Evolutionary conservation across 2,329 filamentous ascomycete genomes (phyloP), one percentile per base, ranked within the genome.

Genomic region (Colletotrichum agaves): DNA sequence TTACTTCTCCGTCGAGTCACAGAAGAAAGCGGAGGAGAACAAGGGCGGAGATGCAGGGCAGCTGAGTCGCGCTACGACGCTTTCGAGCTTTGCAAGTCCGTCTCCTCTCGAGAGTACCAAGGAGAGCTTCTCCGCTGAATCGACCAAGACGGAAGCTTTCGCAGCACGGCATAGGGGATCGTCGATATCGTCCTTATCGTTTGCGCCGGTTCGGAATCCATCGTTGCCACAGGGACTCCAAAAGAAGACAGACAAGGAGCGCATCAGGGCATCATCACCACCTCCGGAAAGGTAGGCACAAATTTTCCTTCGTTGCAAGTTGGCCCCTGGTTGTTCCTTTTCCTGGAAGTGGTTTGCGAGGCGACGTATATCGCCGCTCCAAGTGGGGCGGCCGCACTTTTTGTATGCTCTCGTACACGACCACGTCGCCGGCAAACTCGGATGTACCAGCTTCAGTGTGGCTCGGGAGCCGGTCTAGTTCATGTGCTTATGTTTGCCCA

Each of bases 111-210:
- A 39, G n/a, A 68, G 63, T 43, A 50, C 47, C 33, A 49, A 55
- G 33, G 52, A 44, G 47, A 67, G 59, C 50, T 63, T 55, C 44
- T 64, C 55, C 4, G 55, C 58, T 31, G 65, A 68, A 47, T 58
- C 50, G 33, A 33, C 67, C 6, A 53, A 41, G 23, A 50, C 64
- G 35, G 50, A 65, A 13, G 47, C 52, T n/a, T 33, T 35, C 35
- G 58, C 37, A 19, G 52, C 35, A 49, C 53, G 58, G 13, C 53
- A 62, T 41, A 64, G 59, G 47, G 85, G 84, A 70, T 79, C 79
- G 12, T 87, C 85, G 2, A 74, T 80, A 35, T 81, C 82, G 33
- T 85, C 82, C 13, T 79, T 87, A 59, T 79, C 79, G 8, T 86
- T 86, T 71, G 81, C 79, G 3, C 74, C 76, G n/a, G 79, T 79